Evolutionary conservation across 306 rosid genomes (phyloP), one percentile per base, ranked within the genome.

Genomic region (Nissolia schottii): DNA sequence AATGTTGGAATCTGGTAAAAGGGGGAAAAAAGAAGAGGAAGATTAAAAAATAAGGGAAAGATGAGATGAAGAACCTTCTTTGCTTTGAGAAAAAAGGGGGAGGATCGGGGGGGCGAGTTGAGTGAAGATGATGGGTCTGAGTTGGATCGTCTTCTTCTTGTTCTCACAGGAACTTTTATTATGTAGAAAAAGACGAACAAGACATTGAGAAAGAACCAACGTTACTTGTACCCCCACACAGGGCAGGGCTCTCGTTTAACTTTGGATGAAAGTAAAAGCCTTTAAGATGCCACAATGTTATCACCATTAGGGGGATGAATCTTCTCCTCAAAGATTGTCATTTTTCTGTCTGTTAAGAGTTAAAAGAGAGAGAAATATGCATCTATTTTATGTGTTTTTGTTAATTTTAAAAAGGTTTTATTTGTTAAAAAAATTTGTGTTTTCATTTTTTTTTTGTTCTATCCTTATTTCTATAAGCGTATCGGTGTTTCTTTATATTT

Each of bases 141-240:
- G 71, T 25, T 67, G 83, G 53, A 58, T 67, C 71, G 49, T 46
- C 32, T 28, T 49, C 75, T 37, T 62, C 71, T 38, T 46, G 24
- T 28, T 49, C 75, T 37, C 54, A 18, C 43, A 43, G 0, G 40
- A 40, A 40, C 56, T 5, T 28, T 27, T 35, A 15, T 6, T 19
- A 27, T 14, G 37, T 13, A 55, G 27, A 55, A 25, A 37, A 15
- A 72, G 15, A 72, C 13, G 56, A 65, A 59, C 7, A 2, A 41
- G 45, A 56, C 58, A 29, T 29, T 7, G 16, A 6, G 31, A 41
- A 53, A 20, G 29, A 20, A 23, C 20, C 7, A 15, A 15, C 22
- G 0, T 5, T 45, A 45, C 51, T 45, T n/a, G 9, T n/a, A n/a
- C 22, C 51, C 1, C 49, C 49, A 13, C 4, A 8, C 3, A 4